These are phyloP conservation scores for Skeletonema menzelii DNA, from an alignment of 108 stramenopile species.

Conservation along the genomic window DNA sequence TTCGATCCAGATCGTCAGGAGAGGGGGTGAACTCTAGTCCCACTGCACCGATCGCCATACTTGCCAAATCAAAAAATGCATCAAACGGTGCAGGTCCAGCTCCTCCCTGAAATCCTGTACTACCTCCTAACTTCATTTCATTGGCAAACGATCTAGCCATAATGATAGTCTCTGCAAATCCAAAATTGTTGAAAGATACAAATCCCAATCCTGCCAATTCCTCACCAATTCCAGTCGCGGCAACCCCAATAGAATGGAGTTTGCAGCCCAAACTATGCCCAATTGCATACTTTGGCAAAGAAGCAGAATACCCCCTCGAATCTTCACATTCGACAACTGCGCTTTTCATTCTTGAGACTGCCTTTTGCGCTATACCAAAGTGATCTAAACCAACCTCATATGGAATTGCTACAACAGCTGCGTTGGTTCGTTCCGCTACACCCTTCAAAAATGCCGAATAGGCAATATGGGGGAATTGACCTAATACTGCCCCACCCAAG, in stretches of 20 bases:
- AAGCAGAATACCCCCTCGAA: constrained; percentile 40
- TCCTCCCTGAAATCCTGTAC: not conserved
- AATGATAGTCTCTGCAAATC: constrained; percentile 61
- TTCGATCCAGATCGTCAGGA: constrained; percentile 58
- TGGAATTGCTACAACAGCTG: constrained; percentile 72
- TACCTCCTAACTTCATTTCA: constrained; percentile 44
- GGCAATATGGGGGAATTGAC: constrained; percentile 81
- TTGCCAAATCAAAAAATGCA: constrained; percentile 67
- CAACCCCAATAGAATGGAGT: constrained; percentile 68
- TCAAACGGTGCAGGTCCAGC: constrained; percentile 45
- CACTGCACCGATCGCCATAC: constrained; percentile 62
- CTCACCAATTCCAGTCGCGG: constrained; percentile 63
- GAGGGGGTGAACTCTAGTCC: constrained; percentile 78
- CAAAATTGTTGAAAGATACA: constrained; percentile 80
- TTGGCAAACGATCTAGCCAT: constrained; percentile 73
- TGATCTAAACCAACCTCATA: constrained; percentile 80
- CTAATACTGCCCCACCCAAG: constrained; percentile 79
- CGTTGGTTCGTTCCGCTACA: constrained; percentile 60
- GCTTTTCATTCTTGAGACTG: constrained; percentile 58
- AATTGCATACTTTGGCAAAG: constrained; percentile 59
- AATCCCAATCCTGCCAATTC: constrained; percentile 71
- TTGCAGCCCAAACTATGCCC: constrained; percentile 78
- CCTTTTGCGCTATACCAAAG: constrained; percentile 63
- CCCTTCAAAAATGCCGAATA: constrained; percentile 63
- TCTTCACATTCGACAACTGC: constrained; percentile 69